Conservation (phyloP, 441 rosid species). For the Croton setiger region DNA sequence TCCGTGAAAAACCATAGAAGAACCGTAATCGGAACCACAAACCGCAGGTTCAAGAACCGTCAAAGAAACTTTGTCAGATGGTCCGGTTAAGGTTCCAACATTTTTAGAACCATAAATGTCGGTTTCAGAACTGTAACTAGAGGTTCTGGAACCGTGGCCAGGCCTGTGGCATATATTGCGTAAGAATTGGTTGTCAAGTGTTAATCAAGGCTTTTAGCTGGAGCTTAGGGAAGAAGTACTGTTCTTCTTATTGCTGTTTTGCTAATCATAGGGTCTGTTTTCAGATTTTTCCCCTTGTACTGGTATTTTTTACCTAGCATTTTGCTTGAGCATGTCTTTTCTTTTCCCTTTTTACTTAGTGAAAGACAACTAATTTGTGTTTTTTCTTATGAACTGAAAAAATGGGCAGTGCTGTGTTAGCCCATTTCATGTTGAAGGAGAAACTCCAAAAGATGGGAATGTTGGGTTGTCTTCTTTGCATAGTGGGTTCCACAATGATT, state of each 20-base stretch:
- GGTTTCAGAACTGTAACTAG: too few relatives aligned
- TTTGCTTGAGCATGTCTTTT: too few relatives aligned
- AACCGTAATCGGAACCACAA: too few relatives aligned
- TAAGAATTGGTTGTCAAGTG: background rate
- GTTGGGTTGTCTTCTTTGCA: conserved; percentile 64
- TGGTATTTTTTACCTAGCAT: background rate
- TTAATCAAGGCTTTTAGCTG: background rate
- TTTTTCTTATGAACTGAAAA: conserved; percentile 18
- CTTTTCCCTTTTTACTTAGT: background rate
- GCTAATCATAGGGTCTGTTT: background rate
- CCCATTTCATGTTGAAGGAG: conserved; percentile 61
- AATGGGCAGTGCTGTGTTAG: conserved; percentile 55
- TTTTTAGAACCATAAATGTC: too few relatives aligned
- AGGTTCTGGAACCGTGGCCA: too few relatives aligned
- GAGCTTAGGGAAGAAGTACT: background rate
- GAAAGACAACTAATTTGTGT: background rate
- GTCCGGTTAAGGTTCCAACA: too few relatives aligned
- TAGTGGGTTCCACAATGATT: conserved; percentile 63
- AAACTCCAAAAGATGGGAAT: conserved; percentile 64
- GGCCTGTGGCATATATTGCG: too few relatives aligned
- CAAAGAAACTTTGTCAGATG: too few relatives aligned
- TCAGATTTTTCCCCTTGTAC: background rate
- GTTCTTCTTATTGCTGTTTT: background rate
- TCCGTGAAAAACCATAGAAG: too few relatives aligned
- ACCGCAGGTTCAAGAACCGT: too few relatives aligned